Conservation (phyloP, 192 early-diverging fungal species). For the Backusella parvicylindrica region DNA sequence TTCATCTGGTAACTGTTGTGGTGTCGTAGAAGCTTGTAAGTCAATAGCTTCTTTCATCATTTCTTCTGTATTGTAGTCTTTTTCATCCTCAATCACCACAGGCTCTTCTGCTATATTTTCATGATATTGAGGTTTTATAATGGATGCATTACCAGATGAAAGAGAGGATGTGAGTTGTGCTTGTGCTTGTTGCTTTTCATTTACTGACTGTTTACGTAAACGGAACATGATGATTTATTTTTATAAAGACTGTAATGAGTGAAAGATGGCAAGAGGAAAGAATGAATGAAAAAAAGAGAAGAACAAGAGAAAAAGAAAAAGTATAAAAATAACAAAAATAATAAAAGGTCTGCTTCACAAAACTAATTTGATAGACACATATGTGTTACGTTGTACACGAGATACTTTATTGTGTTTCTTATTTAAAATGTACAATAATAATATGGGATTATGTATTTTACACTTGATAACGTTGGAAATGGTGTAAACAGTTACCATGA, state of each 20-base stretch:
- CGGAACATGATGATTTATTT: neutral
- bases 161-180: conserved; percentile 4
- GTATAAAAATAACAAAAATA: neutral
- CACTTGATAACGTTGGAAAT: too few relatives aligned
- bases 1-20: neutral
- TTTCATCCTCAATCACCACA: neutral
- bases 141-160: conserved; percentile 10
- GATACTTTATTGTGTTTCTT: neutral
- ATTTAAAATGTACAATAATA: neutral
- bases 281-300: conserved; percentile 4
- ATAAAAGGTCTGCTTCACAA: conserved; percentile 14
- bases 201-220: neutral
- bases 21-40: neutral
- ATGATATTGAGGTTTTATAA: neutral
- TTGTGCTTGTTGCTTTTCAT: neutral
- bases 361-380: conserved; percentile 8
- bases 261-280: neutral
- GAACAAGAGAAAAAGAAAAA: neutral
- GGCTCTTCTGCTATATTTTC: neutral
- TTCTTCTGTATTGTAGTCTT: neutral
- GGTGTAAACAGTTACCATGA: too few relatives aligned
- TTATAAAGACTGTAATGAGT: neutral
- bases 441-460: neutral
- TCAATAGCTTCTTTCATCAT: neutral
- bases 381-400: conserved; percentile 3